phyloP scores from a whole-genome alignment of 495 filamentous ascomycete species.

The Extremus antarcticus region DNA sequence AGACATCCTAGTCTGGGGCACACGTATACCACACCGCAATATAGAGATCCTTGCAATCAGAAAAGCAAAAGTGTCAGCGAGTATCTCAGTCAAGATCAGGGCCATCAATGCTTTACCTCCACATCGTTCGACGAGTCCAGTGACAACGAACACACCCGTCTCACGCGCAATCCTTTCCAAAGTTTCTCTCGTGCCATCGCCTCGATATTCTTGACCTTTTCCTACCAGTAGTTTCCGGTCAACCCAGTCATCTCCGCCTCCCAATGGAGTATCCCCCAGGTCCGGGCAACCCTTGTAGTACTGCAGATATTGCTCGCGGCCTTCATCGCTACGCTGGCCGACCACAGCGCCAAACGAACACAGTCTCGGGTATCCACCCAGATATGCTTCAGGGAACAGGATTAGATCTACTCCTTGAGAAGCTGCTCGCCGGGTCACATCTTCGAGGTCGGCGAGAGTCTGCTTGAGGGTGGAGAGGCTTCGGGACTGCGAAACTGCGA shows the following conservation, averaged over 20 bases:
- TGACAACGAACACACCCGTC: slow-evolving; percentile 68
- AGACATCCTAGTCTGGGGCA: slow-evolving; percentile 59
- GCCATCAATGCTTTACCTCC: too few species aligned
- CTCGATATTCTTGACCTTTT: slow-evolving; percentile 37
- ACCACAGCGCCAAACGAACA: slow-evolving; percentile 64
- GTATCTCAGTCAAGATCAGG: too few species aligned
- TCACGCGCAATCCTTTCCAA: slow-evolving; percentile 64
- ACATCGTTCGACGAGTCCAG: slow-evolving; percentile 66
- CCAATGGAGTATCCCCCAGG: slow-evolving; percentile 71
- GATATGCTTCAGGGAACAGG: slow-evolving; percentile 86
- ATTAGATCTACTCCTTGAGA: slow-evolving; percentile 56
- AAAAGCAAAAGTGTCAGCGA: too few species aligned
- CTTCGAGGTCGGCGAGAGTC: slow-evolving; percentile 56
- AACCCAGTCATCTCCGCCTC: slow-evolving; percentile 65
- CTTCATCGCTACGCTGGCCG: slow-evolving; percentile 53
- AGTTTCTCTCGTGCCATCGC: slow-evolving; percentile 77
- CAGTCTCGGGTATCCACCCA: slow-evolving; percentile 88
- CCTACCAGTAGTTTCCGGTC: slow-evolving; percentile 46
- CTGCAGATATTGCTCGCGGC: slow-evolving; percentile 70
- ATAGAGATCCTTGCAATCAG: too few species aligned
- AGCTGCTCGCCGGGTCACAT: slow-evolving; percentile 43
- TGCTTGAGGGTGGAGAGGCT: slow-evolving; percentile 52
- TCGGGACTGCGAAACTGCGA: slow-evolving; percentile 68
- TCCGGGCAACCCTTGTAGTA: slow-evolving; percentile 76
- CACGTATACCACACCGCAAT: slow-evolving; percentile 75